phyloP scores from a whole-genome alignment of 2,329 filamentous ascomycete genomes.

The Pseudomassariella vexata region DNA sequence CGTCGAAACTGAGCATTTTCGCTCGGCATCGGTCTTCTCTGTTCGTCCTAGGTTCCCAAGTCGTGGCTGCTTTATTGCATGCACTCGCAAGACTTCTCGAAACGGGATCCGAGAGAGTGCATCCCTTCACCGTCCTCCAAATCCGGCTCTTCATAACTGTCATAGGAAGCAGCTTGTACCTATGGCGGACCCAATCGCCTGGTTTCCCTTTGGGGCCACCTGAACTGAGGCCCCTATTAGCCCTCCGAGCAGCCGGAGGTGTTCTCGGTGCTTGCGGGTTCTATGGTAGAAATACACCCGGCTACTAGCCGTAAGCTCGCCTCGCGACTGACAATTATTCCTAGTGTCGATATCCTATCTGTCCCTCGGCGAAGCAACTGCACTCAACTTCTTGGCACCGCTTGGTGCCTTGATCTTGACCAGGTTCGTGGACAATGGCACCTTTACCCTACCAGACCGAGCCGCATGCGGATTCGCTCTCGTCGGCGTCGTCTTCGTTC shows the following conservation, averaged over 20 bases:
- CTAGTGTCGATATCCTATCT: slow-evolving; percentile 2
- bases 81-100: too few relatives aligned
- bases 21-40: too few relatives aligned
- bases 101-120: too few relatives aligned
- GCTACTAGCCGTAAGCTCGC: too few relatives aligned
- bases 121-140: slow-evolving; percentile 4
- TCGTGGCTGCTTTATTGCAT: too few relatives aligned
- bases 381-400: slow-evolving; percentile 4
- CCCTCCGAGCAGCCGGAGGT: neutral
- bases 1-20: too few relatives aligned
- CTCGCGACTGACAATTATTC: neutral
- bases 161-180: slow-evolving; percentile 1
- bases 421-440: slow-evolving; percentile 1
- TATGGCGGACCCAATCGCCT: neutral
- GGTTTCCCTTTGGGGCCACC: slow-evolving; percentile 1
- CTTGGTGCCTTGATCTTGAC: slow-evolving; percentile 1
- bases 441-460: neutral
- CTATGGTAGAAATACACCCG: slow-evolving; percentile 3
- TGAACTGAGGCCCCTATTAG: slow-evolving; percentile 1
- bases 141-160: slow-evolving; percentile 1
- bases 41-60: too few relatives aligned
- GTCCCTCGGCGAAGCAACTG: slow-evolving; percentile 2
- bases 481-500: slow-evolving; percentile 1
- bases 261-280: slow-evolving; percentile 2
- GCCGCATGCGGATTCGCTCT: neutral